Evolutionary conservation across 306 rosid species (phyloP).

Genomic region (Cicer arietinum): DNA sequence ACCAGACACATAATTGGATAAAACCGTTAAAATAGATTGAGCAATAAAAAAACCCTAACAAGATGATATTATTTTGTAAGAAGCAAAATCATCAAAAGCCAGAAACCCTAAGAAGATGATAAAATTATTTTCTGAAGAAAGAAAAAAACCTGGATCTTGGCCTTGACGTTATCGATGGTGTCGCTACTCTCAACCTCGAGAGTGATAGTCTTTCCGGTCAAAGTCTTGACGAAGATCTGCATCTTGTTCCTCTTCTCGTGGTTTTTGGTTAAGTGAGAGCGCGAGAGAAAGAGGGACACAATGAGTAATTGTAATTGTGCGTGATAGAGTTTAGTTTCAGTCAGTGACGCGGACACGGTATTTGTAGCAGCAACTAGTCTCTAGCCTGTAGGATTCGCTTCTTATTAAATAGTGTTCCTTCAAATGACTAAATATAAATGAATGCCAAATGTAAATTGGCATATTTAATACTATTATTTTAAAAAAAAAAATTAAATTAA

Average conservation of each 20-base stretch:
- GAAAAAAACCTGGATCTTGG: conserved; percentile 57
- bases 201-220: conserved; percentile 62
- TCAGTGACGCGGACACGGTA: neutral
- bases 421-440: no score
- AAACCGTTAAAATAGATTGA: neutral
- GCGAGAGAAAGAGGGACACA: neutral
- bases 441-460: no score
- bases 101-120: conserved; percentile 31
- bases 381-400: neutral
- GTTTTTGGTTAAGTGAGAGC: neutral
- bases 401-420: no score
- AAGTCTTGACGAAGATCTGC: conserved; percentile 67
- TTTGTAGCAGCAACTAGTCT: neutral
- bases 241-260: conserved; percentile 39
- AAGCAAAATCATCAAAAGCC: neutral
- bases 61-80: neutral
- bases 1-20: conserved; percentile 7
- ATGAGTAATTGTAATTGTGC: neutral
- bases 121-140: neutral
- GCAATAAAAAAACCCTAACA: conserved; percentile 16
- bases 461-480: no score
- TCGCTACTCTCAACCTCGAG: conserved; percentile 65
- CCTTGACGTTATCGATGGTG: conserved; percentile 63
- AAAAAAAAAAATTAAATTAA: no score
- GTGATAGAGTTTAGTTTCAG: neutral